A percentile compares a stretch with the other conserved stretches of the same genome.
phyloP scores from a whole-genome alignment of 129 eudicot genomes.

The Arctium minus region DNA sequence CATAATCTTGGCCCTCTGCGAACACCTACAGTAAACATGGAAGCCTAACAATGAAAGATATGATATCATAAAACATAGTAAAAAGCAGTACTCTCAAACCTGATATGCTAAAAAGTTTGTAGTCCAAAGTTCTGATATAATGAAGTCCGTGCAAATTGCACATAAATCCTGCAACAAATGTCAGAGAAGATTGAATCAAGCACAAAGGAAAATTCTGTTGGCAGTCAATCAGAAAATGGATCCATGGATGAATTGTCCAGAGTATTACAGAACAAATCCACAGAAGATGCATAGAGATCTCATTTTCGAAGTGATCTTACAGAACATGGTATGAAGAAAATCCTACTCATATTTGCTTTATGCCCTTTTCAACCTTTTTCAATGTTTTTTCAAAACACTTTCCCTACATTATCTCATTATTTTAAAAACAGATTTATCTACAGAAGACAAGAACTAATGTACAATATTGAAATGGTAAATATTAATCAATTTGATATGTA shows the following conservation, averaged over 20 bases:
- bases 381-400: background rate
- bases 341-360: background rate
- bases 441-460: background rate
- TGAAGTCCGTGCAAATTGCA: slow-evolving; percentile 95
- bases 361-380: background rate
- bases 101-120: slow-evolving; percentile 92
- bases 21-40: slow-evolving; percentile 55
- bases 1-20: slow-evolving; percentile 97
- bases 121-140: slow-evolving; percentile 93
- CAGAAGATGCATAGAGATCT: background rate
- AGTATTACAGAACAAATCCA: background rate
- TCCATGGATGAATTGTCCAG: background rate
- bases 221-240: background rate
- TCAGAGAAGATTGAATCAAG: background rate
- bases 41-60: slow-evolving; percentile 13
- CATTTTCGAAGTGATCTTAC: background rate
- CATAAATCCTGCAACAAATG: slow-evolving; percentile 78
- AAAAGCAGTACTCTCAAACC: slow-evolving; percentile 42
- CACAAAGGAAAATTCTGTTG: background rate
- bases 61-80: background rate
- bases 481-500: background rate
- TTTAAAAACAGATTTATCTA: background rate
- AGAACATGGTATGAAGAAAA: background rate
- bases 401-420: background rate
- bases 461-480: background rate